phyloP scores from a whole-genome alignment of 495 filamentous ascomycete species.

The Hypoxylon crocopeplum region DNA sequence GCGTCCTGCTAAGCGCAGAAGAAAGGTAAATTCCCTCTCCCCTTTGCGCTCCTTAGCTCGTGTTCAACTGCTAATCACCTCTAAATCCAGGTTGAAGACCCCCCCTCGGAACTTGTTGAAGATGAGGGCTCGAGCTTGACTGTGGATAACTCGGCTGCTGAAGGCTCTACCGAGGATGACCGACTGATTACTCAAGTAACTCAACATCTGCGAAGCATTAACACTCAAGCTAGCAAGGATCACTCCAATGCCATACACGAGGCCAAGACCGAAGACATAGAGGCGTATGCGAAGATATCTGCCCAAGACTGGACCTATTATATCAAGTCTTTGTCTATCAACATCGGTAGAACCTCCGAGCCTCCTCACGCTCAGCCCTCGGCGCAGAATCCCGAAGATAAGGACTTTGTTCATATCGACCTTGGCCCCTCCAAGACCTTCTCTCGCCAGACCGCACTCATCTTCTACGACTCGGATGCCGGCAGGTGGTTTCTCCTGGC shows the following conservation, averaged over 20 bases:
- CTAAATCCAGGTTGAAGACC: slow-evolving; percentile 42
- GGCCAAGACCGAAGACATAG: slow-evolving; percentile 73
- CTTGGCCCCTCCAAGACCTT: slow-evolving; percentile 92
- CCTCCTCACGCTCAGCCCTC: slow-evolving; percentile 42
- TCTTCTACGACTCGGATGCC: slow-evolving; percentile 76
- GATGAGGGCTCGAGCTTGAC: slow-evolving; percentile 51
- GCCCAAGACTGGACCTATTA: slow-evolving; percentile 95
- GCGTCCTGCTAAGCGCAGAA: slow-evolving; percentile 75
- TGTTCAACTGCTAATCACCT: slow-evolving; percentile 30
- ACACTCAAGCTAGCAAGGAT: slow-evolving; percentile 71
- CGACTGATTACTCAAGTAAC: slow-evolving; percentile 75
- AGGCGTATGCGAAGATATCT: slow-evolving; percentile 92
- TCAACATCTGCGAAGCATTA: slow-evolving; percentile 64
- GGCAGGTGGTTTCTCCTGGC: slow-evolving; percentile 81
- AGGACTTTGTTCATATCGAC: slow-evolving; percentile 78
- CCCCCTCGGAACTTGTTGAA: slow-evolving; percentile 42
- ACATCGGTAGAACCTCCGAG: slow-evolving; percentile 84
- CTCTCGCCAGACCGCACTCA: slow-evolving; percentile 84
- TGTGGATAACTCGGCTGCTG: slow-evolving; percentile 55
- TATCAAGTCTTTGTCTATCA: slow-evolving; percentile 77
- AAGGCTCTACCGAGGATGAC: slow-evolving; percentile 63
- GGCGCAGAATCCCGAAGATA: slow-evolving; percentile 40
- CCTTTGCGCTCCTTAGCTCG: no score
- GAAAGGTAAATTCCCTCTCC: slow-evolving; percentile 63
- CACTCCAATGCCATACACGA: slow-evolving; percentile 75